phyloP scores from a whole-genome alignment of 306 rosid genomes.

The Ceratonia siliqua region DNA sequence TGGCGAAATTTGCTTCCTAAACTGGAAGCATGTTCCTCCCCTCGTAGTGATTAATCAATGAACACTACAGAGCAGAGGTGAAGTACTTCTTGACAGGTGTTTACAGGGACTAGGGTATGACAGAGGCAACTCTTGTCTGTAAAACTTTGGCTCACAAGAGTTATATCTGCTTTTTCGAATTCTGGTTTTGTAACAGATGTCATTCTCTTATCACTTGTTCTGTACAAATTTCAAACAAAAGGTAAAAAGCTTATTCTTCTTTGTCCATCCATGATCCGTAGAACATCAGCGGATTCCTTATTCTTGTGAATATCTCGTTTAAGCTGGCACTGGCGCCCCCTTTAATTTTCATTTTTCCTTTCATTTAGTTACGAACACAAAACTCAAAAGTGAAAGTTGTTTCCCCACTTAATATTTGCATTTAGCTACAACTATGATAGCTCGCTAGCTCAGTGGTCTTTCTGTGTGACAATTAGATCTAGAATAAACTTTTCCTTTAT shows the following conservation, averaged over 20 bases:
- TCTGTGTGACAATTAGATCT: too few species aligned
- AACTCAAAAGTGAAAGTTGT: not conserved
- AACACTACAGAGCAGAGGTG: constrained; percentile 21
- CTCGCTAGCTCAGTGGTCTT: too few species aligned
- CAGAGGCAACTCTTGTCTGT: constrained; percentile 41
- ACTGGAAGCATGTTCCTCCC: constrained; percentile 69
- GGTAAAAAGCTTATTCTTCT: constrained; percentile 18
- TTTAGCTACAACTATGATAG: not conserved
- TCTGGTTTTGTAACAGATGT: constrained; percentile 41
- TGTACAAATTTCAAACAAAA: constrained; percentile 58
- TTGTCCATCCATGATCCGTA: constrained; percentile 9
- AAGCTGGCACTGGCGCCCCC: not conserved
- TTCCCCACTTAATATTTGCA: not conserved
- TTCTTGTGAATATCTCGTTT: constrained; percentile 6
- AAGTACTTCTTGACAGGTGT: constrained; percentile 20
- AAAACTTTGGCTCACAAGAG: constrained; percentile 31
- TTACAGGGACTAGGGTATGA: constrained; percentile 24
- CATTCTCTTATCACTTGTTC: constrained; percentile 29
- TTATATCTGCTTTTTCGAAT: constrained; percentile 42
- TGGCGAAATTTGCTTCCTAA: constrained; percentile 94
- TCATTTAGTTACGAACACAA: too few species aligned
- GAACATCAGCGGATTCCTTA: not conserved
- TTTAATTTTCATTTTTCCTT: not conserved
- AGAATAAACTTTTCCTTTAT: too few species aligned
- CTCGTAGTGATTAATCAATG: constrained; percentile 30